Evolutionary conservation across 805 yeast genomes (phyloP), one percentile per base, ranked within the genome.

Genomic region (Kazachstania kunashirensis): DNA sequence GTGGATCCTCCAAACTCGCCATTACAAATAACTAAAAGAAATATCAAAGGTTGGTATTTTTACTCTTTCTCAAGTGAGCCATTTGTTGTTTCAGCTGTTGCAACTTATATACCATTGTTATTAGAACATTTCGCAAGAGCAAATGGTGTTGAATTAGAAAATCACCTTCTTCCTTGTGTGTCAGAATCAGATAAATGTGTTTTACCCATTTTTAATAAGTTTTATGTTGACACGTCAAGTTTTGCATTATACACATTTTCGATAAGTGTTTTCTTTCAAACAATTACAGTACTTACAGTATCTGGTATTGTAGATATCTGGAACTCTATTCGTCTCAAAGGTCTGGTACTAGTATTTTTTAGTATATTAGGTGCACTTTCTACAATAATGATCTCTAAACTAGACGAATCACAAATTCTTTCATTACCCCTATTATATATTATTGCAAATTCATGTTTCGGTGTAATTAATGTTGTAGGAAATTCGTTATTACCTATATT

Each of bases 11-110:
- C 37, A 5, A 29, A 29, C 18, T n/a, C 26, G 6, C 24, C 20
- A 8, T 24, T 29, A 29, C 15, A 42, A 23, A 25, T 45, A 35
- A 65, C 73, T 0, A 57, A 68, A 5, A 49, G 55, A 20, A 48
- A 57, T 24, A 64, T 78, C 2, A 46, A 65, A 24, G 89, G 88
- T 4, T 74, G 88, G 88, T 75, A 76, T 50, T 61, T 77, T 6
- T 78, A 75, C 45, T 65, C 79, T 2, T 77, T 82, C 70, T 86
- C 88, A 1, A 74, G 83, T 15, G 94, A 82, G 53, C 92, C 92
- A 0, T 83, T 81, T 50, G 70, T 80, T 4, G 92, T 82, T 6
- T 75, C 84, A 27, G 86, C 81, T 2, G 79, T 83, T 5, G 79
- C 88, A 0, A 80, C 89, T 0, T 83, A 79, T 53, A 79, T 82